phyloP scores from a whole-genome alignment of 2,329 filamentous ascomycete species.

The Massarina eburnea region DNA sequence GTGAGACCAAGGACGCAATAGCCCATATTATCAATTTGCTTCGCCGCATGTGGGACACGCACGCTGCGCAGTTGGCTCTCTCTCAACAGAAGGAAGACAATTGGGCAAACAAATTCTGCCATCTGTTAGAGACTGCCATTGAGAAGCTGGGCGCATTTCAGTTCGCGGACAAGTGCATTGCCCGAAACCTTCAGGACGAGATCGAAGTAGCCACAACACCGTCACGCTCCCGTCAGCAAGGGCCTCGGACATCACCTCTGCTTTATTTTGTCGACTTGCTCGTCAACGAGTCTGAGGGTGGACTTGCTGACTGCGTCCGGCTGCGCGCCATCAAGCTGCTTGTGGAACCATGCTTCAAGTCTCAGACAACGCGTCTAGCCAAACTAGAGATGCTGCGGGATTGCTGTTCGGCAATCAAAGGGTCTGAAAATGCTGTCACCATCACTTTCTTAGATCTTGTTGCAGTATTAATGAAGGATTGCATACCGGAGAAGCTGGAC shows the following conservation, averaged over 20 bases:
- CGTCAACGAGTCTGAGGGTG: conserved; percentile 45
- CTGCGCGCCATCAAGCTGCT: conserved; percentile 47
- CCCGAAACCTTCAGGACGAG: conserved; percentile 57
- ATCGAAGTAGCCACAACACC: conserved; percentile 68
- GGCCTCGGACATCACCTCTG: conserved; percentile 60
- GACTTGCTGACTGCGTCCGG: conserved; percentile 43
- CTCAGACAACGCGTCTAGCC: conserved; percentile 36
- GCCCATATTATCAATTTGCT: conserved; percentile 71
- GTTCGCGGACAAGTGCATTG: conserved; percentile 54
- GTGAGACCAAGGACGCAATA: conserved; percentile 79
- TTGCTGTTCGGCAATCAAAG: conserved; percentile 27
- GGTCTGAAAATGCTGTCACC: conserved; percentile 20
- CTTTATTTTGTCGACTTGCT: conserved; percentile 67
- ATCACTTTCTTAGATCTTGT: conserved; percentile 34
- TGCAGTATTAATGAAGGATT: conserved; percentile 20
- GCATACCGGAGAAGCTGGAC: conserved; percentile 26
- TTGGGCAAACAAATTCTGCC: conserved; percentile 54
- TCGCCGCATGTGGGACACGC: conserved; percentile 66
- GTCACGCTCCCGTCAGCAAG: conserved; percentile 55
- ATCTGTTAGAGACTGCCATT: conserved; percentile 55
- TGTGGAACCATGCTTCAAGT: conserved; percentile 61
- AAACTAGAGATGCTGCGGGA: conserved; percentile 45
- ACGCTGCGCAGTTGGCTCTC: conserved; percentile 43
- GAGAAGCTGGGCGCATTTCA: conserved; percentile 52
- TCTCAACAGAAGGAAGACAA: conserved; percentile 40